Evolutionary conservation across 2,329 filamentous ascomycete genomes (phyloP), one percentile per base, ranked within the genome.

Genomic region (Penicillium polonicum): DNA sequence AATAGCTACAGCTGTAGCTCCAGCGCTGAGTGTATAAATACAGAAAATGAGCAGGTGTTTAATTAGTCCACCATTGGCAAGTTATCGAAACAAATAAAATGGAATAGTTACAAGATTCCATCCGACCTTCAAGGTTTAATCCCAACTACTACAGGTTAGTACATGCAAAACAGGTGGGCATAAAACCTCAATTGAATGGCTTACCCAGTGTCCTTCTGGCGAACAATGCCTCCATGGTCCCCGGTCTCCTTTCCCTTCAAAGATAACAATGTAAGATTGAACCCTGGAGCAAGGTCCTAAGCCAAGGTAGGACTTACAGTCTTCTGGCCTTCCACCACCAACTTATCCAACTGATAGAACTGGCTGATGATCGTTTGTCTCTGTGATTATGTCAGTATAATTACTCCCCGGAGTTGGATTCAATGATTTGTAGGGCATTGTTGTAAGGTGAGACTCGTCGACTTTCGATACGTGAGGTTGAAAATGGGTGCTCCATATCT

Each of bases 321-420:
- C 74, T 91, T 88, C 58, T 90, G 88, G 19, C 90, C 90, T 77
- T 99, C 94, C 0, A 99, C 90, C 15, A 99, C 94, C 76, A 99
- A 83, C 71, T 87, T 84, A 72, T 97, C 92, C 61, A 95, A 76
- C 78, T 97, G 90, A 79, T 91, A 97, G 78, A 97, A 97, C 73
- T 96, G 90, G 73, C 92, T 95, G 71, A 99, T 86, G 50, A 94
- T 84, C 12, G 93, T 95, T 88, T 97, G 94, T 73, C 94, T 88
- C 94, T 97, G 79, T 68, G 59, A 31, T n/a, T 42, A 51, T 13
- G 72, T 83, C 61, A 83, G 70, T 54, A 33, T 52, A 60, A 33
- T 21, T 17, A 55, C 19, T 33, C 33, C 13, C 3, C 2, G 6
- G 7, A n/a, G 1, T 8, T 33, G 9, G 4, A 19, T 41, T 23